These are phyloP conservation scores for Sugiyamaella qingdaonensis DNA, from an alignment of 805 yeast genomes.

Conservation along the genomic window DNA sequence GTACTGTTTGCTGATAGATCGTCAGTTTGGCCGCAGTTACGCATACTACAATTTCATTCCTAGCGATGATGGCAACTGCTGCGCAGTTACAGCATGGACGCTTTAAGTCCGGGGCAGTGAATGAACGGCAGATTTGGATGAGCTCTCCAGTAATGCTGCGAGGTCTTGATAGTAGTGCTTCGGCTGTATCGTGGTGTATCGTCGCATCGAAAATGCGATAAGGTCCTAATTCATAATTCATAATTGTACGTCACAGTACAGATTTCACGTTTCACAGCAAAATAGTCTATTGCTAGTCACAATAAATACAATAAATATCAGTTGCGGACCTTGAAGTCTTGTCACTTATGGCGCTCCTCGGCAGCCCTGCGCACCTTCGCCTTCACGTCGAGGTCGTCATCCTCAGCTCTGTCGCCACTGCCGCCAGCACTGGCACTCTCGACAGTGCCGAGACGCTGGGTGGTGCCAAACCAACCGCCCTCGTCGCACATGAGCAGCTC, in stretches of 20 bases:
- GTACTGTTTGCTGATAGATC: no score
- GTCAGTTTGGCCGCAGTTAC: no score
- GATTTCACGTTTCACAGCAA: neutral
- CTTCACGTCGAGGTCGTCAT: slow-evolving; percentile 8
- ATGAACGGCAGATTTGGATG: no score
- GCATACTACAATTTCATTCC: no score
- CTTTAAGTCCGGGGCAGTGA: no score
- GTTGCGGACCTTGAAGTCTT: neutral
- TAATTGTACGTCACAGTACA: neutral
- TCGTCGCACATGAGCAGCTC: slow-evolving; percentile 20
- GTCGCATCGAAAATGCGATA: neutral
- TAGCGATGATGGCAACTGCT: no score
- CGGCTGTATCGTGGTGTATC: no score
- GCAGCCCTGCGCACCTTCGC: slow-evolving; percentile 17
- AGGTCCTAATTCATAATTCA: neutral
- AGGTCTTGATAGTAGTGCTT: no score
- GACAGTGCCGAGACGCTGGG: slow-evolving; percentile 15
- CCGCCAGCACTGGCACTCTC: neutral
- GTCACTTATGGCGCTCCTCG: slow-evolving; percentile 12
- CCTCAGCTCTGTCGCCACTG: neutral
- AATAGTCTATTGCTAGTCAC: neutral
- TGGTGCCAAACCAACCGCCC: slow-evolving; percentile 27
- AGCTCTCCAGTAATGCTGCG: neutral
- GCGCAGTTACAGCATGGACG: no score
- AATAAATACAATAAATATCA: neutral